phyloP scores from a whole-genome alignment of 108 stramenopile genomes.

The Thalassiosira profunda region DNA sequence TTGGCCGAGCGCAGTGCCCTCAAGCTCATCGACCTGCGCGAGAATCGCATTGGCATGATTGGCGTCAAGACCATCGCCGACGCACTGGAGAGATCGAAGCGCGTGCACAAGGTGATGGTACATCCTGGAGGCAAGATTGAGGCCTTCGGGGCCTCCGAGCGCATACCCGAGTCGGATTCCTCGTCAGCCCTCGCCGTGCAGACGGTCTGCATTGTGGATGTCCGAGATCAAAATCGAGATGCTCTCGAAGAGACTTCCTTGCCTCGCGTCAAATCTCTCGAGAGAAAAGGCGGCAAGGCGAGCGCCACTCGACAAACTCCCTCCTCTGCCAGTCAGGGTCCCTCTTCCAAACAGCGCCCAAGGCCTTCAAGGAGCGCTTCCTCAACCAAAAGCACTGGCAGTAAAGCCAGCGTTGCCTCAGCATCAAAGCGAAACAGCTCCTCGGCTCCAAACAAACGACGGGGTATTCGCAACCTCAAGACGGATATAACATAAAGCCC shows the following conservation, averaged over 20 bases:
- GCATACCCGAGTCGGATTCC: conserved; percentile 15
- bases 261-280: background rate
- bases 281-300: background rate
- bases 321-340: background rate
- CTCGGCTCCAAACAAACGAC: no score
- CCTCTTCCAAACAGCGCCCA: background rate
- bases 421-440: no score
- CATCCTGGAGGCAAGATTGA: conserved; percentile 91
- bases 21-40: conserved; percentile 67
- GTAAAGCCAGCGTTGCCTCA: no score
- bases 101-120: conserved; percentile 84
- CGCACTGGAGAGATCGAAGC: conserved; percentile 68
- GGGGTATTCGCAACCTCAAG: no score
- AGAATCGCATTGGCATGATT: conserved; percentile 56
- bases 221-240: conserved; percentile 64
- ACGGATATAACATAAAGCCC: no score
- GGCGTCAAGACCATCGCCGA: conserved; percentile 83
- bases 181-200: conserved; percentile 49
- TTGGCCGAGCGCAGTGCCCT: conserved; percentile 63
- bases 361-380: background rate
- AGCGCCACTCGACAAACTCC: no score
- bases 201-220: conserved; percentile 85
- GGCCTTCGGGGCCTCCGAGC: conserved; percentile 68
- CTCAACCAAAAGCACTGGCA: no score
- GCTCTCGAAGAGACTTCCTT: background rate